Base-by-base conservation (phyloP, 148 eudicot genomes). In the Heliosperma pusillum region DNA sequence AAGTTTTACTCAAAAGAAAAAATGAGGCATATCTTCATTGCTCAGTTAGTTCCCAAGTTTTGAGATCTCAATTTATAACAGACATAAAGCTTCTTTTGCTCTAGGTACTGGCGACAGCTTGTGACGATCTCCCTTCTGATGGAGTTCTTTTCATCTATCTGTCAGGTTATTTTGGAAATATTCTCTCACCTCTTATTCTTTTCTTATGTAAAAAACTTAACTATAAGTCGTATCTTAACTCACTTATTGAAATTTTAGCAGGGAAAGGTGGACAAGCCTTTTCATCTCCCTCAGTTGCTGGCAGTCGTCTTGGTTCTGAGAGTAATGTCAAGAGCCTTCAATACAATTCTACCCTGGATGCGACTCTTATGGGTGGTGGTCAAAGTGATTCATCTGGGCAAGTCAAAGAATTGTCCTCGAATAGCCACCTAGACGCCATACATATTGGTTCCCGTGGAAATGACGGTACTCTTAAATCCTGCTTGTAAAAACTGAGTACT, bases 61-160 rank as follows among this genome's bases (percentile, higher is more conserved):
- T 50, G 24, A 4, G 33, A 69, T 69, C 26, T 47, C 6, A 45
- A 24, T 24, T 56, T 2, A 26, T 45, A 47, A 71, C 64, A 50
- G 29, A 57, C 30, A 8, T 67, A 27, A 66, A 57, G 11, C 47
- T 58, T 40, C 75, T 80, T 29, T 27, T 50, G 22, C 78, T 59
- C 59, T 87, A 93, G 98, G 95, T 93, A 71, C 74, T 93, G 83
- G 94, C 92, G 55, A 91, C 91, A 67, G 83, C 86, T 33, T 93
- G 95, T 70, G 97, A 93, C 80, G 95, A 91, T 74, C 93, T 91
- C 66, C 90, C 92, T 65, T 74, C 92, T 77, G 97, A 93, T 88
- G 97, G 97, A 73, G 83, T 93, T 83, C 86, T 93, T 71, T 78
- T 93, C 67, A 76, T 91, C 72, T 91, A 91, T 83, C 25, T 93